Evolutionary conservation across 2,329 filamentous ascomycete species (phyloP), one percentile per base, ranked within the genome.

Genomic region (Colletotrichum sp.): DNA sequence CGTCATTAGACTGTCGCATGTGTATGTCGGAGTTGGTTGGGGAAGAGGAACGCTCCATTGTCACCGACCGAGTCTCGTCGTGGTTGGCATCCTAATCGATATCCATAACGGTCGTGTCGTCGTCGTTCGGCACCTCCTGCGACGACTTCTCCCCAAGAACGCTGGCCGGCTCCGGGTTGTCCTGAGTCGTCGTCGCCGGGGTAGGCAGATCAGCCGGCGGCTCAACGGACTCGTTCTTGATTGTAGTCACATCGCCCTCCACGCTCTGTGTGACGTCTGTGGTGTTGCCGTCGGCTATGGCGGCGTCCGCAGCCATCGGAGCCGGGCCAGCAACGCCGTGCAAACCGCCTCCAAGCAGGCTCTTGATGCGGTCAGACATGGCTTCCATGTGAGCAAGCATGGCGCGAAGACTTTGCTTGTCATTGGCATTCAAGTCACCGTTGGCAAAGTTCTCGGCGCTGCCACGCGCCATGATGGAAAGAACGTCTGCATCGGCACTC

Each of bases 391-490:
- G 87, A 21, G 85, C 84, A 12, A 90, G 85, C 81, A 90, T 87
- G 44, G 87, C 86, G 57, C 87, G 85, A 21, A 92, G 86, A 67
- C 88, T 84, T 44, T 83, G 79, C 74, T 84, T 84, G 78, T 91
- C 89, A 28, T 82, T 81, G 4, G 83, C 80, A 18, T 82, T 83
- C 24, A 92, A 81, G n/a, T 83, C 80, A 24, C 85, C 83, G 28
- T 77, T 77, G 16, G 84, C 83, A 34, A 91, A 82, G 69, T 87
- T 88, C 55, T 85, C 80, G 2, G 87, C 83, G 78, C 87, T 87
- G 66, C 85, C 85, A 57, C 85, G 86, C n/a, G 89, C 86, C 81
- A 91, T 90, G 69, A 91, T 79, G 10, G 87, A 81, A 28, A 91
- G 78, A n/a, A 89, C 80, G 32, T 80, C 81, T 3, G 87, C 84